Percentiles rank a stretch among this genome's conserved stretches.
These are phyloP conservation scores for Bretziella fagacearum DNA, from an alignment of 2,329 filamentous ascomycete species.

Conservation along the genomic window DNA sequence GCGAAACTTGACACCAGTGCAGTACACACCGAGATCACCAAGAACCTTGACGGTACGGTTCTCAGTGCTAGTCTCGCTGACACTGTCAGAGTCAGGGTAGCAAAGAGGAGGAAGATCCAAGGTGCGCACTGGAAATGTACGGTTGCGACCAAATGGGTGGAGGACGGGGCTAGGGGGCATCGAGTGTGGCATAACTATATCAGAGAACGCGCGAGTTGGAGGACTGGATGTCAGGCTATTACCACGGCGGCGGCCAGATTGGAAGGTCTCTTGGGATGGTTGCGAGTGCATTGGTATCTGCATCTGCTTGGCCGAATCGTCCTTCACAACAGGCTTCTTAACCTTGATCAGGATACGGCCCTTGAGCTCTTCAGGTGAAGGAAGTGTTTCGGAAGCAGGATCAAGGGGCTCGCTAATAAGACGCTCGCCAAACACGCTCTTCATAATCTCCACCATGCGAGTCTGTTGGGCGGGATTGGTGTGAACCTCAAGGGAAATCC, in stretches of 20 bases:
- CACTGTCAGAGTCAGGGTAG: conserved; percentile 48
- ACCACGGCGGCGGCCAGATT: conserved; percentile 33
- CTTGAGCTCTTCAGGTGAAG: conserved; percentile 72
- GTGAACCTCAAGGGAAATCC: conserved; percentile 91
- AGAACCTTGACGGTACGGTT: conserved; percentile 79
- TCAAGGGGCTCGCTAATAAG: conserved; percentile 63
- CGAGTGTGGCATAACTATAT: conserved; percentile 31
- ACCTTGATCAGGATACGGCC: conserved; percentile 83
- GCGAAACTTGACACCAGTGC: conserved; percentile 59
- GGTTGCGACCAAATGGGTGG: conserved; percentile 21
- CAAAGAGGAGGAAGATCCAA: conserved; percentile 15
- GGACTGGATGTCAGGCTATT: conserved; percentile 52
- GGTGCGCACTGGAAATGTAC: background rate
- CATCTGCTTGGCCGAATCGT: conserved; percentile 19
- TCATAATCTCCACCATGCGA: conserved; percentile 81
- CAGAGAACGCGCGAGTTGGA: conserved; percentile 37
- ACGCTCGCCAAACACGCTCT: conserved; percentile 61
- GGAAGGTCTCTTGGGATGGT: conserved; percentile 22
- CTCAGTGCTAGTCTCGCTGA: conserved; percentile 37
- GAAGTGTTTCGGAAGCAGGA: conserved; percentile 49
- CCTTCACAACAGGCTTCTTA: conserved; percentile 49
- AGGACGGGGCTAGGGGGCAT: conserved; percentile 38
- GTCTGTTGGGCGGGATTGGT: conserved; percentile 70
- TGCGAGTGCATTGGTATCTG: conserved; percentile 21
- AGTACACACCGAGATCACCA: conserved; percentile 69